Conservation (phyloP, 192 early-diverging fungal genomes). For the Rhizophagus clarus region DNA sequence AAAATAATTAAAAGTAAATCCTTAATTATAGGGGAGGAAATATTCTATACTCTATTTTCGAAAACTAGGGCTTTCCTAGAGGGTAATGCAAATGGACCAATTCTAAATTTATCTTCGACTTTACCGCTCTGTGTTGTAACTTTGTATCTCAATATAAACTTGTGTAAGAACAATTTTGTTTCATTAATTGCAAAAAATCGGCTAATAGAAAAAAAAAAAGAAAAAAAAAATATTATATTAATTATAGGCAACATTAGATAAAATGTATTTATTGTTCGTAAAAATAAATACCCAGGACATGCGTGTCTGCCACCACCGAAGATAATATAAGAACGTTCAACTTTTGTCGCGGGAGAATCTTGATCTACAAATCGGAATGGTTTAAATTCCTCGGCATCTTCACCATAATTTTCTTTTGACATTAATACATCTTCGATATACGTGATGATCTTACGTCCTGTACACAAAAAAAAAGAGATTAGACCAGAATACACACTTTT, state of each 20-base stretch:
- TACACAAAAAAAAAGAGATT: neutral
- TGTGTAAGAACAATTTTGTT: neutral
- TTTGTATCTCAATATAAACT: neutral
- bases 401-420: neutral
- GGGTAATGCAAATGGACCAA: neutral
- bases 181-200: neutral
- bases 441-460: neutral
- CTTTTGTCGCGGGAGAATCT: conserved; percentile 5
- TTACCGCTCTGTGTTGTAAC: neutral
- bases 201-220: neutral
- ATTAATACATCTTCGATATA: neutral
- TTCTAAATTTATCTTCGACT: neutral
- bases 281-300: neutral
- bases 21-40: too few relatives aligned
- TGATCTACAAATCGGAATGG: conserved; percentile 25
- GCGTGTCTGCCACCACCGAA: neutral
- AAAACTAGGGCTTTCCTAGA: neutral
- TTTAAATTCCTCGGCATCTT: conserved; percentile 19
- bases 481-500: neutral
- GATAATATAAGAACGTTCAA: neutral
- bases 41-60: neutral
- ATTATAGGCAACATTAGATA: too few relatives aligned
- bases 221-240: neutral
- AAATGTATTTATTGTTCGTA: neutral
- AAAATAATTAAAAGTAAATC: too few relatives aligned